Evolutionary conservation across 306 rosid species (phyloP).

Genomic region (Lathyrus tuberosus): DNA sequence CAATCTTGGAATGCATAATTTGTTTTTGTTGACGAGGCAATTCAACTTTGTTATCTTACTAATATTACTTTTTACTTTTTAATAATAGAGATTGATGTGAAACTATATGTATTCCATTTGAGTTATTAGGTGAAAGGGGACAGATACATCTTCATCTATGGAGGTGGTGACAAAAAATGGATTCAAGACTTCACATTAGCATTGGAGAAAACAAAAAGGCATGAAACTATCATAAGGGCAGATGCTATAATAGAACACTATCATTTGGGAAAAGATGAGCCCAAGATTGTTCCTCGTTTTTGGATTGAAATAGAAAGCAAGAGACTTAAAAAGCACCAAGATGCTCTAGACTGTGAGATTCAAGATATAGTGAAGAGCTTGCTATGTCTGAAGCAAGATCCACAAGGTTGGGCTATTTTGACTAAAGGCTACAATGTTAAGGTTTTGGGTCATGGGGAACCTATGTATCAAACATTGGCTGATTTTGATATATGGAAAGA

Average conservation of each 20-base stretch:
- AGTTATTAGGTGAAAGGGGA: slow-evolving; percentile 37
- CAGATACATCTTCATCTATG: slow-evolving; percentile 45
- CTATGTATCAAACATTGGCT: slow-evolving; percentile 37
- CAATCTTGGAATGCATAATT: too few species aligned
- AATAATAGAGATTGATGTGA: not conserved
- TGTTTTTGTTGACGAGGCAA: too few species aligned
- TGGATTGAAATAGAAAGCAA: slow-evolving; percentile 50
- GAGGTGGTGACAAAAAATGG: slow-evolving; percentile 45
- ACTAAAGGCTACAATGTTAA: slow-evolving; percentile 39
- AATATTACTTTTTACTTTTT: not conserved
- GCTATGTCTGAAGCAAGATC: slow-evolving; percentile 42
- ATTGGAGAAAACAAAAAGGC: slow-evolving; percentile 37
- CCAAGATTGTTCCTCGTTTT: slow-evolving; percentile 39
- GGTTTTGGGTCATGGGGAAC: slow-evolving; percentile 41
- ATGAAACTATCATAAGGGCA: slow-evolving; percentile 26
- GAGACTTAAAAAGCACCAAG: slow-evolving; percentile 43
- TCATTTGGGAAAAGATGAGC: slow-evolving; percentile 36
- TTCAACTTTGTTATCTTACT: not conserved
- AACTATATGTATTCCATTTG: slow-evolving; percentile 6
- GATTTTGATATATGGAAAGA: slow-evolving; percentile 45
- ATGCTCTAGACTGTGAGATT: slow-evolving; percentile 33
- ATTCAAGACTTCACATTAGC: slow-evolving; percentile 27
- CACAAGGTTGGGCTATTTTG: slow-evolving; percentile 45
- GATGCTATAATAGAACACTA: slow-evolving; percentile 42
- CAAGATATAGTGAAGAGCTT: slow-evolving; percentile 41